Percentiles rank a stretch among this genome's conserved stretches.
phyloP scores from a whole-genome alignment of 2,329 filamentous ascomycete genomes.

The Aspergillus amoenus region DNA sequence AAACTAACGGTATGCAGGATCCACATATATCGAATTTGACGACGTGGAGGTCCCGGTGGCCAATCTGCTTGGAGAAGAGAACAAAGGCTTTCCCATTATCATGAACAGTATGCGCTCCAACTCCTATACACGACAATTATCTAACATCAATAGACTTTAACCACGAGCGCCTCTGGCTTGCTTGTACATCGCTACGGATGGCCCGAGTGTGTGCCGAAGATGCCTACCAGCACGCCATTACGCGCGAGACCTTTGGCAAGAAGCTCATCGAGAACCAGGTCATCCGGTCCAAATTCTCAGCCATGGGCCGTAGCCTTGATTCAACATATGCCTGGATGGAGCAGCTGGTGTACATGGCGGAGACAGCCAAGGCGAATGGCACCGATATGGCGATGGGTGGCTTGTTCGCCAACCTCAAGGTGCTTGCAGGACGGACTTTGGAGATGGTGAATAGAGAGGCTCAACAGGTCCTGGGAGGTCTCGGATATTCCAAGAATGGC shows the following conservation, averaged over 20 bases:
- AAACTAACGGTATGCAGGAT: slow-evolving; percentile 12
- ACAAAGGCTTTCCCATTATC: slow-evolving; percentile 78
- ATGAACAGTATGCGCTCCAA: slow-evolving; percentile 53
- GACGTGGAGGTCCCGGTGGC: slow-evolving; percentile 73
- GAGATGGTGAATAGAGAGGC: slow-evolving; percentile 54
- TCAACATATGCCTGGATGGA: slow-evolving; percentile 60
- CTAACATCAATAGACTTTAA: slow-evolving; percentile 49
- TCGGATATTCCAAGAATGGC: slow-evolving; percentile 52
- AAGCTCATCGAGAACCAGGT: slow-evolving; percentile 57
- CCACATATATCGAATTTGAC: slow-evolving; percentile 75
- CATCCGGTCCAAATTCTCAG: slow-evolving; percentile 56
- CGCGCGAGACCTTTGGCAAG: slow-evolving; percentile 57
- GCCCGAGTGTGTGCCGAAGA: slow-evolving; percentile 57
- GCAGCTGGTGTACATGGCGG: slow-evolving; percentile 53
- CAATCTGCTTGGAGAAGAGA: slow-evolving; percentile 72
- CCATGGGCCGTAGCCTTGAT: slow-evolving; percentile 56
- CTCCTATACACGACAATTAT: not conserved
- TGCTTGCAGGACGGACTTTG: slow-evolving; percentile 51
- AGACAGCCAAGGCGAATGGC: slow-evolving; percentile 20
- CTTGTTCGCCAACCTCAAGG: slow-evolving; percentile 38
- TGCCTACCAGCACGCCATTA: slow-evolving; percentile 53
- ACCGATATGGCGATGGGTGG: slow-evolving; percentile 21
- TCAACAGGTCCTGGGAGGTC: slow-evolving; percentile 56
- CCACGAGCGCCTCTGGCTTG: slow-evolving; percentile 59
- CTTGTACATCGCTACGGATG: slow-evolving; percentile 57